phyloP scores from a whole-genome alignment of 2,329 filamentous ascomycete genomes.

The Blastomyces percursus region DNA sequence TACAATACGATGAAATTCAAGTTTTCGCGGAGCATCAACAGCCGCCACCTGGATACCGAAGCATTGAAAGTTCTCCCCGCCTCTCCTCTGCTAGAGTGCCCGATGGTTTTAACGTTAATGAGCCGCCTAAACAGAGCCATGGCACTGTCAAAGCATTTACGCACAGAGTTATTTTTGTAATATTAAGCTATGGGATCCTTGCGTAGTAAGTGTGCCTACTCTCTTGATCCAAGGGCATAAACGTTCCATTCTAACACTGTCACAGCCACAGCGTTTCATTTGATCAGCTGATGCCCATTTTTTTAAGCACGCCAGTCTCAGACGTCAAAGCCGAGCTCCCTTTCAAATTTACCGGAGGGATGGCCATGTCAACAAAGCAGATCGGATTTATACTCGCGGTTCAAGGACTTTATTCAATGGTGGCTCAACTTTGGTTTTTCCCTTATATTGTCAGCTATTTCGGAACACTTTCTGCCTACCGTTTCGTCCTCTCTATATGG shows the following conservation, averaged over 20 bases:
- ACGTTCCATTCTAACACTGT: slow-evolving; percentile 17
- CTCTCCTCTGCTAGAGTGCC: slow-evolving; percentile 21
- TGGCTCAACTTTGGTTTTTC: slow-evolving; percentile 75
- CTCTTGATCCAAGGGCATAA: slow-evolving; percentile 48
- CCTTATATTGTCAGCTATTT: slow-evolving; percentile 63
- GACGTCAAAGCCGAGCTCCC: slow-evolving; percentile 50
- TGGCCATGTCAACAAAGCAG: slow-evolving; percentile 68
- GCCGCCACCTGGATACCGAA: slow-evolving; percentile 57
- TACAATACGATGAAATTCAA: slow-evolving; percentile 3
- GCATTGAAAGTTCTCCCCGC: slow-evolving; percentile 45
- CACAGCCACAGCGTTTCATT: slow-evolving; percentile 89
- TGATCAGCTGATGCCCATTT: slow-evolving; percentile 84
- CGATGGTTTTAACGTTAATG: slow-evolving; percentile 9
- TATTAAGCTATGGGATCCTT: slow-evolving; percentile 80
- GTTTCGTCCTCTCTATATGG: slow-evolving; percentile 69
- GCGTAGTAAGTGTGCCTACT: slow-evolving; percentile 65
- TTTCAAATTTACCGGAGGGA: slow-evolving; percentile 81
- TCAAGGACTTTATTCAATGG: slow-evolving; percentile 81
- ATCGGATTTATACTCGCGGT: slow-evolving; percentile 82
- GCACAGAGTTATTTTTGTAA: slow-evolving; percentile 72
- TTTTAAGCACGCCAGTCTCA: slow-evolving; percentile 61
- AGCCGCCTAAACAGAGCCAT: slow-evolving; percentile 32
- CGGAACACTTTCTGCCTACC: slow-evolving; percentile 71
- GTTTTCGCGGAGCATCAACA: slow-evolving; percentile 48
- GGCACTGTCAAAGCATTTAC: slow-evolving; percentile 59